Percentiles rank a stretch among this genome's conserved stretches.
phyloP scores from a whole-genome alignment of 1,284 basidiomycete species.

The Sanghuangporus baumii region DNA sequence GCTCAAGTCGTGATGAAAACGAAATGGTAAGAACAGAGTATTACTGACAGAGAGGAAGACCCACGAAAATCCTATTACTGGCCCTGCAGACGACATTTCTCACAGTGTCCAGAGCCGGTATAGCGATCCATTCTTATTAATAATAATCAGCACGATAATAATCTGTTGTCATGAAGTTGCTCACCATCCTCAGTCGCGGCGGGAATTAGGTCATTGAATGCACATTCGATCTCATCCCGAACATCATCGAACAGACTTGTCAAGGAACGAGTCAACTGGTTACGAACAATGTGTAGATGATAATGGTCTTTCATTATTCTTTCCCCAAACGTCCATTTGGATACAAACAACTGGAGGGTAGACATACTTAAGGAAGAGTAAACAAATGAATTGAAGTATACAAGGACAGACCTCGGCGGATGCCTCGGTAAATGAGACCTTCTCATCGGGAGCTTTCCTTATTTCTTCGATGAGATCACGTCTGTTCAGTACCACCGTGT shows the following conservation, averaged over 20 bases:
- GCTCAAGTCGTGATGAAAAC: background rate
- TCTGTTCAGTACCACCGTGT: constrained; percentile 26
- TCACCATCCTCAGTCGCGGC: constrained; percentile 16
- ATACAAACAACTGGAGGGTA: background rate
- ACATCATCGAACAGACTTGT: constrained; percentile 22
- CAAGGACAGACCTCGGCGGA: constrained; percentile 21
- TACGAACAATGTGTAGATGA: constrained; percentile 23
- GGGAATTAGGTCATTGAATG: constrained; percentile 22
- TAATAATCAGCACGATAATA: background rate
- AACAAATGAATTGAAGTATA: background rate
- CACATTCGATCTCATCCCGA: constrained; percentile 23
- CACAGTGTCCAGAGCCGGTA: constrained; percentile 30
- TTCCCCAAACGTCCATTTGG: constrained; percentile 17
- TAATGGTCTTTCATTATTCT: constrained; percentile 19
- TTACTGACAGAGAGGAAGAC: constrained; percentile 33
- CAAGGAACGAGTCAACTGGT: constrained; percentile 24
- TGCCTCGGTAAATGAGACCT: constrained; percentile 24
- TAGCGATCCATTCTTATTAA: constrained; percentile 31
- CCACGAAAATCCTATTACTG: constrained; percentile 37
- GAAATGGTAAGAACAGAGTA: no score
- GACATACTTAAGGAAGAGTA: background rate
- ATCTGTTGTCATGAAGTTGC: background rate
- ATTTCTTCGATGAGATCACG: constrained; percentile 28
- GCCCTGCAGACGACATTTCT: constrained; percentile 35
- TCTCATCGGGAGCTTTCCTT: constrained; percentile 28